A percentile compares a stretch with the other conserved stretches of the same genome.
Evolutionary conservation across 2,329 filamentous ascomycete genomes (phyloP).

Genomic region (Capronia epimyces): DNA sequence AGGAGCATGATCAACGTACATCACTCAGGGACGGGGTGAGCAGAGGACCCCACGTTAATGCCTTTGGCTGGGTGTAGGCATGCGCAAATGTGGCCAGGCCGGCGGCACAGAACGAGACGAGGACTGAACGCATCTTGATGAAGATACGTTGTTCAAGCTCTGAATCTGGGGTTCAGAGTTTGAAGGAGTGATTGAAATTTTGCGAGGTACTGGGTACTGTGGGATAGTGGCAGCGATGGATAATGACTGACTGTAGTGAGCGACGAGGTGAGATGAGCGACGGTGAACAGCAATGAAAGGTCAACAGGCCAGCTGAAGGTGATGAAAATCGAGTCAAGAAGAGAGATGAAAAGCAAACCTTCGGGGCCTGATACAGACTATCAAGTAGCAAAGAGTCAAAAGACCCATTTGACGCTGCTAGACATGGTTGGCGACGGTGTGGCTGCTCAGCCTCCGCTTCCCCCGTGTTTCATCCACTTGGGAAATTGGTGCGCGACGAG

Average conservation of each 20-base stretch:
- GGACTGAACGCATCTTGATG: slow-evolving; percentile 16
- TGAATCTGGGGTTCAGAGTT: too few species aligned
- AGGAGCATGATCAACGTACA: slow-evolving; percentile 3
- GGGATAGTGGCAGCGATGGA: background rate
- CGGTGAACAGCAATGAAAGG: slow-evolving; percentile 3
- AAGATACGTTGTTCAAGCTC: background rate
- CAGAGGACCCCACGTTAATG: slow-evolving; percentile 25
- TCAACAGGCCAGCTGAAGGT: slow-evolving; percentile 11
- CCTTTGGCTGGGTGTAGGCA: slow-evolving; percentile 37
- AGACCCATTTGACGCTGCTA: too few species aligned
- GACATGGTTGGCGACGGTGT: background rate
- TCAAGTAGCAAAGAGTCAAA: background rate
- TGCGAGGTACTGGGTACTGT: background rate
- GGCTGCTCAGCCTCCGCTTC: slow-evolving; percentile 15
- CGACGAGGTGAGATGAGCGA: slow-evolving; percentile 10
- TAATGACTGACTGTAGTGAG: slow-evolving; percentile 5
- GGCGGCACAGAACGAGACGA: slow-evolving; percentile 51
- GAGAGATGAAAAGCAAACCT: background rate
- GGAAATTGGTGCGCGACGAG: slow-evolving; percentile 16
- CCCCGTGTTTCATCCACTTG: slow-evolving; percentile 23
- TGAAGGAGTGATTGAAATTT: background rate
- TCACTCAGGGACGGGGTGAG: slow-evolving; percentile 21
- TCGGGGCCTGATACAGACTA: background rate
- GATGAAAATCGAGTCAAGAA: slow-evolving; percentile 6
- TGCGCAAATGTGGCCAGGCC: slow-evolving; percentile 65